These are phyloP conservation scores for Lavandula angustifolia DNA, from an alignment of 257 asterid species.

Conservation along the genomic window DNA sequence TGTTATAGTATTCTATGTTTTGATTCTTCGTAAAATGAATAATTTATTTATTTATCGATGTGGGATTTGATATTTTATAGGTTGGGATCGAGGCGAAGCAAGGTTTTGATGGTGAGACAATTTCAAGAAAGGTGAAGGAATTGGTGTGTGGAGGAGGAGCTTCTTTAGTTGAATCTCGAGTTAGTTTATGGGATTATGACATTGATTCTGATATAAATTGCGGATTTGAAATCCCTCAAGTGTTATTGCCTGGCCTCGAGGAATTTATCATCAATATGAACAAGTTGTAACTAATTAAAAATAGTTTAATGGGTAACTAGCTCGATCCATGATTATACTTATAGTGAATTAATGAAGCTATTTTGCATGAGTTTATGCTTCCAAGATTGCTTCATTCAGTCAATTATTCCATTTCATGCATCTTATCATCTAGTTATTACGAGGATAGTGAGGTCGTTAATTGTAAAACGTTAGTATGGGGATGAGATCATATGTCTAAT, in stretches of 20 bases:
- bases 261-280: conserved; percentile 13
- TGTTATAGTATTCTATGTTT: not conserved
- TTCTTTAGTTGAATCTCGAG: conserved; percentile 36
- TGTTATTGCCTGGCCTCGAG: conserved; percentile 19
- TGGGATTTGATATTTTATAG: conserved; percentile 15
- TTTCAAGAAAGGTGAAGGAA: conserved; percentile 36
- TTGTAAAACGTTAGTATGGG: too few relatives aligned
- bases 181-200: conserved; percentile 42
- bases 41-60: too few relatives aligned
- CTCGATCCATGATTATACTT: not conserved
- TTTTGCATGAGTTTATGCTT: not conserved
- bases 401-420: not conserved
- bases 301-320: not conserved
- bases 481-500: too few relatives aligned
- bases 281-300: not conserved
- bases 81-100: conserved; percentile 32
- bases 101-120: conserved; percentile 27
- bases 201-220: conserved; percentile 33
- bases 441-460: too few relatives aligned
- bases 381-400: not conserved
- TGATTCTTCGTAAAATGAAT: too few relatives aligned
- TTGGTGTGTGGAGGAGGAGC: conserved; percentile 34
- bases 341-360: not conserved
- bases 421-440: too few relatives aligned
- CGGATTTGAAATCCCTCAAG: conserved; percentile 28